A percentile compares a stretch with the other conserved stretches of the same genome.
phyloP scores from a whole-genome alignment of 108 stramenopile species.

The Cyclotella kingstonii region DNA sequence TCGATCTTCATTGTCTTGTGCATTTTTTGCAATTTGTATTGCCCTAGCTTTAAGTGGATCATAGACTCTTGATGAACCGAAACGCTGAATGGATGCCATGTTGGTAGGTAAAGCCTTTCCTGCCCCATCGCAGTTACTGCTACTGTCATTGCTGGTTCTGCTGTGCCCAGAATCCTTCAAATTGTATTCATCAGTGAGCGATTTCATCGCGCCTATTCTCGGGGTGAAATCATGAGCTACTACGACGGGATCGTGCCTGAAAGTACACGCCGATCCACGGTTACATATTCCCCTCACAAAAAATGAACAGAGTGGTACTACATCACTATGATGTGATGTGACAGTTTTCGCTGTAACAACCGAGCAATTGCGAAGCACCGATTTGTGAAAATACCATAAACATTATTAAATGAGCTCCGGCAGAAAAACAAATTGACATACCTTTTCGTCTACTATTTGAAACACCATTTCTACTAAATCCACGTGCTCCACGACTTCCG shows the following conservation, averaged over 20 bases:
- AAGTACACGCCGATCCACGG: conserved; percentile 62
- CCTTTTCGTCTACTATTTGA: conserved; percentile 21
- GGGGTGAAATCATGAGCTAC: background rate
- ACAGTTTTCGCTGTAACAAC: background rate
- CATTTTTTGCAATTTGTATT: conserved; percentile 37
- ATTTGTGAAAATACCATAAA: background rate
- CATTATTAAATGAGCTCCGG: background rate
- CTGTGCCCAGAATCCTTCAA: too few relatives aligned
- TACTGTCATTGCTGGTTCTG: too few relatives aligned
- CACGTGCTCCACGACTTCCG: too few relatives aligned
- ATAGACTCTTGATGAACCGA: conserved; percentile 24
- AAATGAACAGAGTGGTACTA: conserved; percentile 54
- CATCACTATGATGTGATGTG: conserved; percentile 8
- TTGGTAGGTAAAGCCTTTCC: background rate
- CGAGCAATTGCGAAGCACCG: background rate
- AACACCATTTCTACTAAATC: background rate
- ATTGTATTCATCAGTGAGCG: too few relatives aligned
- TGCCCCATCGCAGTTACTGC: background rate
- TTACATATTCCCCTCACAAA: conserved; percentile 65
- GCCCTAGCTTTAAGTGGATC: conserved; percentile 44
- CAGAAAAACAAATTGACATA: background rate
- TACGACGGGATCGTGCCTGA: conserved; percentile 57
- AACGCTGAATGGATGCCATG: conserved; percentile 1
- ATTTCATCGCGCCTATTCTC: background rate
- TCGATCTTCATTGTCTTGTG: conserved; percentile 43